Conservation (phyloP, 2,329 filamentous ascomycete genomes). For the Leptographium wingfieldii region DNA sequence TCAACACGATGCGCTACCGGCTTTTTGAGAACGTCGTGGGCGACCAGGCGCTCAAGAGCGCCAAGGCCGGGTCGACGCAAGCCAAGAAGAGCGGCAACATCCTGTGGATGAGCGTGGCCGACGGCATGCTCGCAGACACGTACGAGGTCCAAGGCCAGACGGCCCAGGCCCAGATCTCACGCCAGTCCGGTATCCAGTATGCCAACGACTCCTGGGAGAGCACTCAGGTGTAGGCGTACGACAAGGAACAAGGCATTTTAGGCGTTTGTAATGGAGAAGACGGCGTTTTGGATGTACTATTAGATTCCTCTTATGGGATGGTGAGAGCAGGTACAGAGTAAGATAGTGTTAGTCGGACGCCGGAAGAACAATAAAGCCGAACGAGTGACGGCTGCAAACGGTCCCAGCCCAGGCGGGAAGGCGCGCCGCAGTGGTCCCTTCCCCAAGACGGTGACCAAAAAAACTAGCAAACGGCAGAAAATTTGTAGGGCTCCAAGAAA, state of each 20-base stretch:
- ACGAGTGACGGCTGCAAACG: background rate
- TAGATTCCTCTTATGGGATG: background rate
- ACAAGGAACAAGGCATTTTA: background rate
- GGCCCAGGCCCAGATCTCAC: constrained; percentile 27
- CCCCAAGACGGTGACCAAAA: background rate
- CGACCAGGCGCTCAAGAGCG: constrained; percentile 66
- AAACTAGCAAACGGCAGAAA: background rate
- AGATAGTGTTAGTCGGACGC: background rate
- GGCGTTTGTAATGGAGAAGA: background rate
- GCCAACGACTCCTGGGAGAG: constrained; percentile 28
- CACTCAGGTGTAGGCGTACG: constrained; percentile 9
- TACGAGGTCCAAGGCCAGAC: constrained; percentile 53
- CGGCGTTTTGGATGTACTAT: background rate
- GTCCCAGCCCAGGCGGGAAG: background rate
- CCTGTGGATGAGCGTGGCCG: constrained; percentile 69
- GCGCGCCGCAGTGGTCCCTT: background rate
- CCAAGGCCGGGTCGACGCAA: constrained; percentile 54
- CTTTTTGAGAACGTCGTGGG: constrained; percentile 77
- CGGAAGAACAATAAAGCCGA: constrained; percentile 3
- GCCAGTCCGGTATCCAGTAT: constrained; percentile 28
- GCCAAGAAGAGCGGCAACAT: constrained; percentile 58
- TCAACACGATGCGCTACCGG: constrained; percentile 72
- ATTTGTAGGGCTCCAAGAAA: background rate
- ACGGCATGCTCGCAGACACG: constrained; percentile 65
- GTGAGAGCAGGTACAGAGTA: background rate